Percentiles rank a stretch among this genome's conserved stretches.
phyloP scores from a whole-genome alignment of 805 yeast genomes.

The Wickerhamiella allomyrinae region DNA sequence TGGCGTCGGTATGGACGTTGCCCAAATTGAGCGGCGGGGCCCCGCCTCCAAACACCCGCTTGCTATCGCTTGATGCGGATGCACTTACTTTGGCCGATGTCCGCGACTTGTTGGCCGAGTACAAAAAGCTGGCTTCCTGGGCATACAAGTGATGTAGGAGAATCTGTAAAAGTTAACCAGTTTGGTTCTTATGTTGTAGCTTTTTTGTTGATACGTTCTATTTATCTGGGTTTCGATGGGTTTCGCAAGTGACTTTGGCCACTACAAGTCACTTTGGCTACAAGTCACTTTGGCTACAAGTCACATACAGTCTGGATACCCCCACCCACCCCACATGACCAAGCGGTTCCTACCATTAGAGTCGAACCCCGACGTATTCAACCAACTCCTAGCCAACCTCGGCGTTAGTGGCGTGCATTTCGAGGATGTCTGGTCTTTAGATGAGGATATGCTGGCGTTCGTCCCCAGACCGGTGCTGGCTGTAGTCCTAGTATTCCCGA shows the following conservation, averaged over 20 bases:
- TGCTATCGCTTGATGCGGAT: constrained; percentile 20
- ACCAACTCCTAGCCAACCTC: constrained; percentile 46
- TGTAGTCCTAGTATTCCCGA: constrained; percentile 68
- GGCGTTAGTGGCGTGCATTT: constrained; percentile 56
- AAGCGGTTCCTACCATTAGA: constrained; percentile 60
- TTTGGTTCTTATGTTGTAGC: too few species aligned
- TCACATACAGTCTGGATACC: too few species aligned
- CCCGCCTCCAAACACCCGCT: constrained; percentile 11
- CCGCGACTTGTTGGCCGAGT: constrained; percentile 24
- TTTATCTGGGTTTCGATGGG: too few species aligned
- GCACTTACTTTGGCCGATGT: constrained; percentile 25
- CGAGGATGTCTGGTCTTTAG: constrained; percentile 77
- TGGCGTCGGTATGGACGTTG: neutral
- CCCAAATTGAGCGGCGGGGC: neutral
- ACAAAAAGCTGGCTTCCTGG: constrained; percentile 24
- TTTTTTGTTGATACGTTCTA: too few species aligned
- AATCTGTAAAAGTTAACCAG: too few species aligned
- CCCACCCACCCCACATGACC: constrained; percentile 1
- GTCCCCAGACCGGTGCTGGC: constrained; percentile 72
- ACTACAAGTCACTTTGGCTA: too few species aligned
- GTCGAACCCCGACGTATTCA: constrained; percentile 76
- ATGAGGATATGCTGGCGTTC: constrained; percentile 64
- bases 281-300: too few species aligned
- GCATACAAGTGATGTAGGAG: too few species aligned
- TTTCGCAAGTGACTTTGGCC: too few species aligned